Conservation (phyloP, 768 basidiomycete species). For the Podaxis mareebaensis region DNA sequence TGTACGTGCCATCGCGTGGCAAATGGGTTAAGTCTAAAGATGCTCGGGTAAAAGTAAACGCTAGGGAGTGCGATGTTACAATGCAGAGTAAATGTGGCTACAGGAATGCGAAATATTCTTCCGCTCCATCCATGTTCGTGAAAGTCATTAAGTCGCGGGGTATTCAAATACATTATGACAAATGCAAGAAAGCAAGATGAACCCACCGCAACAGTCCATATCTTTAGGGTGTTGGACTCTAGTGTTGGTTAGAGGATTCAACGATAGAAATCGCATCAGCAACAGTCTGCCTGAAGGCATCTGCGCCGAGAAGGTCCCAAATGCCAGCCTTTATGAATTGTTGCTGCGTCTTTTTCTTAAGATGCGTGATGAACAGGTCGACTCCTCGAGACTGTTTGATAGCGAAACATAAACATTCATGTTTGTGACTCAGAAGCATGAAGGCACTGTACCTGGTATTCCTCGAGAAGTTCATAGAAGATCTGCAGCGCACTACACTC, state of each 20-base stretch:
- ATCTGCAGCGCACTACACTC: slow-evolving; percentile 74
- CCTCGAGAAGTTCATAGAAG: slow-evolving; percentile 74
- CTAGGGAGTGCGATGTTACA: background rate
- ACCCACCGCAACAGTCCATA: background rate
- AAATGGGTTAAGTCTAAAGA: background rate
- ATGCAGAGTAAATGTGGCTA: background rate
- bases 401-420: background rate
- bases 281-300: slow-evolving; percentile 50
- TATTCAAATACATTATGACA: background rate
- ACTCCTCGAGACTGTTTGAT: slow-evolving; percentile 46
- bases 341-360: slow-evolving; percentile 37
- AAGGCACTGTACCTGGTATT: slow-evolving; percentile 60
- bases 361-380: slow-evolving; percentile 52
- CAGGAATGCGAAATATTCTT: background rate
- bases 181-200: background rate
- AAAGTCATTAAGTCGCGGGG: background rate
- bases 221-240: background rate
- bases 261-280: slow-evolving; percentile 51
- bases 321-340: slow-evolving; percentile 54
- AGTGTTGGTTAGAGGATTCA: slow-evolving; percentile 22
- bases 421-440: background rate
- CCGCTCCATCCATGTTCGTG: background rate
- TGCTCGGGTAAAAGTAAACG: background rate
- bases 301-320: slow-evolving; percentile 44
- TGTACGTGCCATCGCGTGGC: slow-evolving; percentile 65